Percentiles rank a stretch among this genome's conserved stretches.
Conservation (phyloP, 805 yeast species). For the Komagataella phaffii region DNA sequence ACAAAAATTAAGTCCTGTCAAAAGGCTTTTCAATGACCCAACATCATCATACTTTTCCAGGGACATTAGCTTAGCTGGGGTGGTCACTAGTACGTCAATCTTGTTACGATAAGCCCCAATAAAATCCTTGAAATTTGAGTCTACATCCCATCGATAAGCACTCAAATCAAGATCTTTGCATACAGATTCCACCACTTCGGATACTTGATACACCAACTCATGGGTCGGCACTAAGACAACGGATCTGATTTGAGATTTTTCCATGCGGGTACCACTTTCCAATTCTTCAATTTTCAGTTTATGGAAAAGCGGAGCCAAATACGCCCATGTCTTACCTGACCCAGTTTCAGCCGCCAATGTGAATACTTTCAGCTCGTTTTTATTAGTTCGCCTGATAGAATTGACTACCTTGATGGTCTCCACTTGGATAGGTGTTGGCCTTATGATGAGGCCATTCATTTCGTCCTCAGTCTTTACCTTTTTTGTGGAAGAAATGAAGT, state of each 20-base stretch:
- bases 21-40: conserved; percentile 19
- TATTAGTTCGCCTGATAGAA: conserved; percentile 19
- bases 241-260: conserved; percentile 42
- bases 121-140: conserved; percentile 39
- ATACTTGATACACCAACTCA: conserved; percentile 77
- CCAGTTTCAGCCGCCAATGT: conserved; percentile 95
- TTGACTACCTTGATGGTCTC: conserved; percentile 53
- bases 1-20: conserved; percentile 37
- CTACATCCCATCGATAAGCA: conserved; percentile 49
- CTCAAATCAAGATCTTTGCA: conserved; percentile 25
- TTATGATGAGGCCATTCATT: conserved; percentile 22
- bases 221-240: conserved; percentile 82
- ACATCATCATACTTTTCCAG: conserved; percentile 17
- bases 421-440: conserved; percentile 74
- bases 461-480: conserved; percentile 18
- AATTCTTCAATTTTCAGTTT: conserved; percentile 47
- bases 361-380: conserved; percentile 38
- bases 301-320: conserved; percentile 63
- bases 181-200: conserved; percentile 22
- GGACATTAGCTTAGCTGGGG: conserved; percentile 59
- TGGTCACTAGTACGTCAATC: conserved; percentile 71
- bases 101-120: conserved; percentile 32
- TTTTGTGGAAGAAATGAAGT: conserved; percentile 13
- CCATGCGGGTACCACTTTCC: conserved; percentile 20
- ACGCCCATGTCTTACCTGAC: conserved; percentile 92